Percentiles rank a stretch among this genome's conserved stretches.
Conservation (phyloP, 2,329 filamentous ascomycete species). For the Westerdykella sp. region DNA sequence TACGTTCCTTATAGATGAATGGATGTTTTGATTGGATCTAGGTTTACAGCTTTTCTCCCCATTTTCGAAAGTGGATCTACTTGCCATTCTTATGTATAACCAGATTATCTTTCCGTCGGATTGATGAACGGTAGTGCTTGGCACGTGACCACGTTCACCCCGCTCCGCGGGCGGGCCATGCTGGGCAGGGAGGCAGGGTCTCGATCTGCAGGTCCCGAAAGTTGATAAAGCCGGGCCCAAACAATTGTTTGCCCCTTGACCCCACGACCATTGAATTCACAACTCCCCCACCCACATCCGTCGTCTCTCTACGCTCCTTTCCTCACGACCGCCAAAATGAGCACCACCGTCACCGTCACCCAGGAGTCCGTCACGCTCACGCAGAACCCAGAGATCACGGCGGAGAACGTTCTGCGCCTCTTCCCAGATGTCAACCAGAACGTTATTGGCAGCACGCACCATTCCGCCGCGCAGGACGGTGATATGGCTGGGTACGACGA, state of each 20-base stretch:
- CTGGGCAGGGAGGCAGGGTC: constrained; percentile 2
- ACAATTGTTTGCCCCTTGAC: too few species aligned
- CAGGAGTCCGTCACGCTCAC: constrained; percentile 14
- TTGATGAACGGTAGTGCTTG: background rate
- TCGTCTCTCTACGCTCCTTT: too few species aligned
- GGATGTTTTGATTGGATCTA: too few species aligned
- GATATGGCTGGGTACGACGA: constrained; percentile 89
- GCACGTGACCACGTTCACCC: constrained; percentile 1
- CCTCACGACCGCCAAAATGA: constrained; percentile 16
- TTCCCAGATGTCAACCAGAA: constrained; percentile 76
- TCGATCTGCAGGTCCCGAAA: constrained; percentile 2
- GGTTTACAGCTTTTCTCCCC: too few species aligned
- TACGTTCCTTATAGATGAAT: too few species aligned
- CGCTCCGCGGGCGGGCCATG: background rate
- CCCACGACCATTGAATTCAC: background rate
- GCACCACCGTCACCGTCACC: constrained; percentile 14
- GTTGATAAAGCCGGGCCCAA: background rate
- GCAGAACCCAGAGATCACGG: constrained; percentile 63
- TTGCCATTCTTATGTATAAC: too few species aligned
- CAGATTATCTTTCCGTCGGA: too few species aligned
- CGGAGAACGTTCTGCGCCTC: constrained; percentile 76
- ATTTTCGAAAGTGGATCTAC: too few species aligned
- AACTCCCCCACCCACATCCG: background rate
- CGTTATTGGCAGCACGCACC: constrained; percentile 56
- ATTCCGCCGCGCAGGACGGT: constrained; percentile 50